Base-by-base conservation (phyloP, 306 rosid species). In the Trifolium dubium region DNA sequence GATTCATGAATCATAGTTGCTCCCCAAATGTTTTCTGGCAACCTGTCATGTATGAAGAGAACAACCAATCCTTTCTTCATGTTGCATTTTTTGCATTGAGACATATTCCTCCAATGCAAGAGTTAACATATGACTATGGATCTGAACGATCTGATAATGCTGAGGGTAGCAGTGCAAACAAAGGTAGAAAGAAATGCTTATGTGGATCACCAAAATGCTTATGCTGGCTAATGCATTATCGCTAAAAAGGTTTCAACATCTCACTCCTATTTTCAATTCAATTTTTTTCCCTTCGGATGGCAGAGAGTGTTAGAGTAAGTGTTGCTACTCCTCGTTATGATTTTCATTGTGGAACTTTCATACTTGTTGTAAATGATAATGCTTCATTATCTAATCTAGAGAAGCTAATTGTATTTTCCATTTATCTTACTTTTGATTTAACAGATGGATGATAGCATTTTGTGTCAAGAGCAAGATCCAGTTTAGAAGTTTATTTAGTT, bases 1-100 rank as follows among this genome's bases (percentile, higher is more conserved):
- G 95, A 39, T 89, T 89, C 81, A 89, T 89, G 78, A 89, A 89
- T 68, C 92, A 89, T 74, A 82, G 92, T 72, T 89, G 92, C 78
- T 85, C 82, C n/a, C 92, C 92, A 62, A 89, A 84, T 76, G 83
- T 85, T 43, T 85, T 89, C 77, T 89, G 92, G 95, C 92, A 87
- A 71, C 92, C 90, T 41, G 83, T 87, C 50, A 10, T 82, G 13
- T 84, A 85, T 56, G 95, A 87, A 74, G 88, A 87, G 73, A 87
- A 72, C 80, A 84, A 80, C 64, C 88, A 84, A 77, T 80, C 88
- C 5, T 76, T 75, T 71, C 79, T 89, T 30, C 92, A 87, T 71
- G 80, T 87, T 84, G 88, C 87, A 0, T 89, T 89, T 80, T 89
- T 75, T 35, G 85, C 95, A 6, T 72, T 82, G 64, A 84, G 86